Evolutionary conservation across 768 basidiomycete genomes (phyloP).

Genomic region (Hebeloma cylindrosporum): DNA sequence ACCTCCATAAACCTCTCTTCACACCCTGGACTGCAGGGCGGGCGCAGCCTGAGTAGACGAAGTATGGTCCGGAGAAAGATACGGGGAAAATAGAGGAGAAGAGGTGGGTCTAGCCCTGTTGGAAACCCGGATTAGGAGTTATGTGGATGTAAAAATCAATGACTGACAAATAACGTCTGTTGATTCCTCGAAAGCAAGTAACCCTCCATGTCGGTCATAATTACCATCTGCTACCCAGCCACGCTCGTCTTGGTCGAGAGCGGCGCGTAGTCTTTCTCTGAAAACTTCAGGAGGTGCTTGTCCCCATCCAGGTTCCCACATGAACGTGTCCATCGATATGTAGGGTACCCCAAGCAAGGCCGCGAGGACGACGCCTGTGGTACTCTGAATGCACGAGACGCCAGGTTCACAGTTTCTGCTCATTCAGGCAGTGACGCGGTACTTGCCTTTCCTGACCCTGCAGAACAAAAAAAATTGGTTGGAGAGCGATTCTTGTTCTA

Average conservation of each 20-base stretch:
- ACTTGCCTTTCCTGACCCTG: slow-evolving; percentile 19
- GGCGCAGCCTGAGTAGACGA: slow-evolving; percentile 36
- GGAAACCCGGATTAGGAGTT: background rate
- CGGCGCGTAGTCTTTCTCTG: slow-evolving; percentile 26
- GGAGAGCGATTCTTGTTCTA: background rate
- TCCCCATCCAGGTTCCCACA: slow-evolving; percentile 53
- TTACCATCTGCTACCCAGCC: slow-evolving; percentile 61
- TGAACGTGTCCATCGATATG: slow-evolving; percentile 46
- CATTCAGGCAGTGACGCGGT: too few species aligned
- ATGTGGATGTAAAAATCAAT: background rate
- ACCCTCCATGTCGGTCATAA: slow-evolving; percentile 32
- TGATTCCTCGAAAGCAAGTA: slow-evolving; percentile 34
- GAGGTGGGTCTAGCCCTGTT: slow-evolving; percentile 68
- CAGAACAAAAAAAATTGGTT: background rate
- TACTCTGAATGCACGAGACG: too few species aligned
- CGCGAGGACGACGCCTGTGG: slow-evolving; percentile 46
- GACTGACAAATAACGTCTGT: slow-evolving; percentile 58
- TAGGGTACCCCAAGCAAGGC: slow-evolving; percentile 42
- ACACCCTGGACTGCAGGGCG: slow-evolving; percentile 52
- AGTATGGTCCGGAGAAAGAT: slow-evolving; percentile 52
- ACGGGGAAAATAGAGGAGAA: slow-evolving; percentile 61
- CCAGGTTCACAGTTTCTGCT: too few species aligned
- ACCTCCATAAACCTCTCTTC: slow-evolving; percentile 37
- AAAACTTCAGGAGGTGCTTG: slow-evolving; percentile 30
- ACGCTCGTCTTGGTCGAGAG: slow-evolving; percentile 27